A percentile compares a stretch with the other conserved stretches of the same genome.
phyloP scores from a whole-genome alignment of 768 basidiomycete species.

The Tulasnella sp. region DNA sequence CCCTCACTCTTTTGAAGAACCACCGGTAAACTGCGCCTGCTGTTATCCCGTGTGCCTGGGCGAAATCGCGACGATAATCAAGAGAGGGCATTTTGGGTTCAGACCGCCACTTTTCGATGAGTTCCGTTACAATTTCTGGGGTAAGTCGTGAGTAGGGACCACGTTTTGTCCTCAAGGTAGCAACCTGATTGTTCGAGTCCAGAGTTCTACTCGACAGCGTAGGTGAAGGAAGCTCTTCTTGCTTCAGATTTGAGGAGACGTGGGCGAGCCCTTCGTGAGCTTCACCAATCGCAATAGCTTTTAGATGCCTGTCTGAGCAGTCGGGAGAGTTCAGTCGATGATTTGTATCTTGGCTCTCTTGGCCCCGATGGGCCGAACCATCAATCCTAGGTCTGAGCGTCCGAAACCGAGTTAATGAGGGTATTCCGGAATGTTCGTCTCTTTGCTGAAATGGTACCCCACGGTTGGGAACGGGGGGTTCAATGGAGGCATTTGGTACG shows the following conservation, averaged over 20 bases:
- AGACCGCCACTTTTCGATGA: not conserved
- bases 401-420: not conserved
- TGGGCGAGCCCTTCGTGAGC: not conserved
- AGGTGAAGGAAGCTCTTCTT: not conserved
- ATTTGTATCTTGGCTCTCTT: not conserved
- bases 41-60: not conserved
- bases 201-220: not conserved
- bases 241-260: not conserved
- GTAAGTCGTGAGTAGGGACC: not conserved
- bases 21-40: not conserved
- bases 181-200: not conserved
- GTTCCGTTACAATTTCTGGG: not conserved
- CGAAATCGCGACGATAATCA: not conserved
- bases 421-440: not conserved
- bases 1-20: not conserved
- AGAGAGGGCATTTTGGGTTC: not conserved
- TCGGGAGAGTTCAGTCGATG: too few relatives aligned
- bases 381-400: not conserved
- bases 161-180: not conserved
- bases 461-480: not conserved
- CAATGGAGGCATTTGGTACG: not conserved
- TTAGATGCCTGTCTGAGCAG: too few relatives aligned
- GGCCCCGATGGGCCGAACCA: not conserved
- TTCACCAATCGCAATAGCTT: not conserved
- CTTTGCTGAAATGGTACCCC: not conserved